Percentiles rank a stretch among this genome's conserved stretches.
Conservation (phyloP, 129 eudicot genomes). For the Artemisia argyi region DNA sequence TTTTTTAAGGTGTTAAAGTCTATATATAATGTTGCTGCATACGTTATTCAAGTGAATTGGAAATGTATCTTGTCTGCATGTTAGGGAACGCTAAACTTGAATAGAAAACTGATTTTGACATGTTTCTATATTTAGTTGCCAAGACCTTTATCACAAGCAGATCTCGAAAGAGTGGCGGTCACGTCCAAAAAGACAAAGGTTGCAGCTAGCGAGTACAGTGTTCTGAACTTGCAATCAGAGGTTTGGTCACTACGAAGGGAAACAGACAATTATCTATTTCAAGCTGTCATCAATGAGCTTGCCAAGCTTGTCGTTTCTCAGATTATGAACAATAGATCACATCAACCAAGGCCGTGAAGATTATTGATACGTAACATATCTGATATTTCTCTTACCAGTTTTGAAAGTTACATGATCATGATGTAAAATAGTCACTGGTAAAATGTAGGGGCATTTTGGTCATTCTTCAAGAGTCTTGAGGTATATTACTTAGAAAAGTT, state of each 20-base stretch:
- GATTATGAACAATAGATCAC: conserved; percentile 67
- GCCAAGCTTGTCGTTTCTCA: conserved; percentile 88
- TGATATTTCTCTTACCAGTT: conserved; percentile 17
- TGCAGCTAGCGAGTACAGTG: conserved; percentile 74
- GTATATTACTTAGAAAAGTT: no score
- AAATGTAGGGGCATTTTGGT: no score
- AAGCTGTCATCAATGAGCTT: conserved; percentile 76
- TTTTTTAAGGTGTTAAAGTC: no score
- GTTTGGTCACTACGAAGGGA: conserved; percentile 52
- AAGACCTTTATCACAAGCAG: conserved; percentile 69
- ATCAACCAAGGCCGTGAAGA: conserved; percentile 34
- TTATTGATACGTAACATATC: conserved; percentile 24
- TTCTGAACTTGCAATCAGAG: conserved; percentile 46
- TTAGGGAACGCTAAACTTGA: neutral
- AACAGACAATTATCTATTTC: conserved; percentile 50
- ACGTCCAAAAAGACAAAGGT: conserved; percentile 57
- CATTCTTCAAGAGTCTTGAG: no score
- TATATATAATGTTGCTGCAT: no score
- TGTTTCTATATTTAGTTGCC: conserved; percentile 48
- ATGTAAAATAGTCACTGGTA: conserved; percentile 7
- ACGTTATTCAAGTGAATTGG: neutral
- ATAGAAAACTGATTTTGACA: conserved; percentile 1
- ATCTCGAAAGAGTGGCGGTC: conserved; percentile 68
- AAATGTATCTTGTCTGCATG: neutral
- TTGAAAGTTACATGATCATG: conserved; percentile 18